These are phyloP conservation scores for Inonotus hispidus DNA, from an alignment of 1,284 basidiomycete species.

Conservation along the genomic window DNA sequence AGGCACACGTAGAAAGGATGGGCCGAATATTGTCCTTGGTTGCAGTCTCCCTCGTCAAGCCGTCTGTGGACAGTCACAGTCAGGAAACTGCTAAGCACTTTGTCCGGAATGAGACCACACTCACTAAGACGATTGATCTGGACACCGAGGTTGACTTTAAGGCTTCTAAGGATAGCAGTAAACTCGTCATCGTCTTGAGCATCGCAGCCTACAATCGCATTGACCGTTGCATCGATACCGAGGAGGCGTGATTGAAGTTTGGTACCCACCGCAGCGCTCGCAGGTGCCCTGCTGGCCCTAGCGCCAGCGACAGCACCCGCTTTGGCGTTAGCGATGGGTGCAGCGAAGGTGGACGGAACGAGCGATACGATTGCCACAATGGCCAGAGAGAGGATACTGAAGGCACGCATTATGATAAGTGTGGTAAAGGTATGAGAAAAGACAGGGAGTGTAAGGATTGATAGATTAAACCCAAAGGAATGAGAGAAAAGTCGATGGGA, in stretches of 20 bases:
- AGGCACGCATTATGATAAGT: background rate
- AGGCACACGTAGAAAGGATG: background rate
- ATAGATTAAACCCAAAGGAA: background rate
- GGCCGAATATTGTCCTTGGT: constrained; percentile 1
- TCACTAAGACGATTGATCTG: background rate
- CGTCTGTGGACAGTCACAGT: background rate
- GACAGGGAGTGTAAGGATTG: background rate
- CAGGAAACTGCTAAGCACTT: background rate
- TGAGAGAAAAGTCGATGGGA: background rate
- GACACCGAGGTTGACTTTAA: constrained; percentile 4
- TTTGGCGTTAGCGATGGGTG: background rate
- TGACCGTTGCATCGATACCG: background rate
- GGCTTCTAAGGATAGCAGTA: background rate
- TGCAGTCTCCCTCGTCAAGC: background rate
- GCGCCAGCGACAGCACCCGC: background rate
- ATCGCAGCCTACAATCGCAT: background rate
- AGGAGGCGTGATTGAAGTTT: background rate
- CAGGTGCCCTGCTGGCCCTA: background rate
- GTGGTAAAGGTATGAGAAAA: background rate
- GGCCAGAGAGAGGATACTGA: background rate
- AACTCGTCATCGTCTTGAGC: background rate
- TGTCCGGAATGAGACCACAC: background rate
- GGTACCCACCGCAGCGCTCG: background rate
- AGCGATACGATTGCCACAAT: background rate
- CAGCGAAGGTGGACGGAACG: background rate